These are phyloP conservation scores for Cydonia oblonga DNA, from an alignment of 331 rosid species.

Conservation along the genomic window DNA sequence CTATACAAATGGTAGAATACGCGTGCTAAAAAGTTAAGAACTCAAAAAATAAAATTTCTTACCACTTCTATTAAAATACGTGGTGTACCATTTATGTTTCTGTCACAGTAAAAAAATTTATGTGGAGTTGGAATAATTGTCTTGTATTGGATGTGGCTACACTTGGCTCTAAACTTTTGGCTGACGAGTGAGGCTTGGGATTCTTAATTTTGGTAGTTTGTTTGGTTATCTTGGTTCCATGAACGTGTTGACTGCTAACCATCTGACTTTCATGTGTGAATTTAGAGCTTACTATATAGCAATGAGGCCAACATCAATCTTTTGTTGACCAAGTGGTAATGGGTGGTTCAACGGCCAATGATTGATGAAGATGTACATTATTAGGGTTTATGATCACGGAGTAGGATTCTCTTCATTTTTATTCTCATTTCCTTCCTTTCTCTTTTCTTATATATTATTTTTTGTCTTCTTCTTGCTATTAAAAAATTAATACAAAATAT, in stretches of 20 bases:
- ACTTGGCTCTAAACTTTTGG: background rate
- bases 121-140: no score
- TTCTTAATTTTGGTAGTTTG: background rate
- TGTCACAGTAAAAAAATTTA: no score
- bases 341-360: conserved; percentile 18
- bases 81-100: accelerated
- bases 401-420: no score
- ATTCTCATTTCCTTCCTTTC: no score
- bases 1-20: accelerated
- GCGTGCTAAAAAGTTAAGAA: no score
- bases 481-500: no score
- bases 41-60: no score
- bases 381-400: background rate
- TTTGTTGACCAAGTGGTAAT: conserved; percentile 12
- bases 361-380: conserved; percentile 10
- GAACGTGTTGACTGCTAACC: background rate
- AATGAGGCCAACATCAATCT: conserved; percentile 4
- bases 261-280: conserved; percentile 5
- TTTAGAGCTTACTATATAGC: background rate
- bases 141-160: conserved; percentile 9
- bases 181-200: background rate
- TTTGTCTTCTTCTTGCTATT: no score
- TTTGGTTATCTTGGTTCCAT: conserved; percentile 6
- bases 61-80: no score
- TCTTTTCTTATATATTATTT: no score